Conservation (phyloP, 169 alveolate species). For the Plasmodium inui region DNA sequence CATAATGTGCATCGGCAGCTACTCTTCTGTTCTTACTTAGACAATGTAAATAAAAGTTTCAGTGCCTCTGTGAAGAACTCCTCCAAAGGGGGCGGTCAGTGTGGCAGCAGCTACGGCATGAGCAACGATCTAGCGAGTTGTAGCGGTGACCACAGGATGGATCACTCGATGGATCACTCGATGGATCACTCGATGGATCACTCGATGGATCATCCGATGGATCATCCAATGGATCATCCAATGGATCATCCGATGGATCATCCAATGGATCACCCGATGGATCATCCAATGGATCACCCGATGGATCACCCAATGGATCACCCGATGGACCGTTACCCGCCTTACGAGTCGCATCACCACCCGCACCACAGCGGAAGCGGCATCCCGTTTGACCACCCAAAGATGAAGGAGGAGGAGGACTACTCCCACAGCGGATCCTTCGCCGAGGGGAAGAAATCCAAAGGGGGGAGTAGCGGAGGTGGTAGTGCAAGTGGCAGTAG, state of each 20-base stretch:
- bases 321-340: neutral
- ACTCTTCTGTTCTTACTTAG: slow-evolving; percentile 35
- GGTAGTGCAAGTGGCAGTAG: neutral
- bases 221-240: neutral
- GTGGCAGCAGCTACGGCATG: neutral
- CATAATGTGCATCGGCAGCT: slow-evolving; percentile 37
- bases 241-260: neutral
- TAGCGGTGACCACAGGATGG: neutral
- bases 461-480: neutral
- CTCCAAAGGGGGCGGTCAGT: slow-evolving; percentile 7
- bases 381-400: neutral
- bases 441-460: neutral
- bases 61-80: slow-evolving; percentile 29
- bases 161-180: neutral
- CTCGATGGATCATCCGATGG: neutral
- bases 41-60: slow-evolving; percentile 39
- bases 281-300: neutral
- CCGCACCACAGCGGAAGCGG: neutral
- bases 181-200: neutral
- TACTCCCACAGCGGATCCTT: neutral
- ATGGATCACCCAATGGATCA: neutral
- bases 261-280: neutral
- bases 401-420: neutral
- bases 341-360: neutral
- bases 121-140: neutral